Evolutionary conservation across 768 basidiomycete species (phyloP), one percentile per base, ranked within the genome.

Genomic region (Coprinopsis marcescibilis): DNA sequence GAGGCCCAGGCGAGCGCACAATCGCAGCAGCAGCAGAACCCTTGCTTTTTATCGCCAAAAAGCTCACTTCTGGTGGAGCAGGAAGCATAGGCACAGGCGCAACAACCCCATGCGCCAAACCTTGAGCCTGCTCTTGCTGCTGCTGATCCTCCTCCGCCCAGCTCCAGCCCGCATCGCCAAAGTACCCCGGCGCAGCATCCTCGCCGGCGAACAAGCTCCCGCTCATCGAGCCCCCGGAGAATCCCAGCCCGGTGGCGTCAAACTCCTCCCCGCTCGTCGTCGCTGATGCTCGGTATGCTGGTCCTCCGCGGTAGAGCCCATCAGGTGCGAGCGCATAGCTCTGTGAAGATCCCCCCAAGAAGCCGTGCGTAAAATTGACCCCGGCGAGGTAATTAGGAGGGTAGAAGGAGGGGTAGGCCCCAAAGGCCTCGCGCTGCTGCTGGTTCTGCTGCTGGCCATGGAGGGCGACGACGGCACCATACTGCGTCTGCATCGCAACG

Each of bases 281-380:
- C 49, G 54, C 23, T 23, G 21, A 4, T 29, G 36, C 23, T 30
- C 40, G 45, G 35, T 42, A 20, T 53, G 58, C 48, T 51, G 49
- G 45, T 55, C 56, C 60, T 65, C 71, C 70, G 65, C 69, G 69
- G 68, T 69, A 61, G 56, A 65, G 55, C 49, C 68, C 68, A 61
- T 67, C 65, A 68, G 71, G 65, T 65, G 66, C 65, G 64, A 43
- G 20, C 30, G 21, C 15, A 33, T 69, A 68, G 48, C 59, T 53
- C 56, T 65, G 60, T 54, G 72, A 68, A 65, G 73, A 76, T 76
- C 74, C 72, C 54, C 66, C 67, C 53, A 72, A 75, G 74, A 75
- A 76, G 74, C 65, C 55, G 43, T 39, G 57, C 50, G 59, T 56
- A 60, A 65, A 60, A 59, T 49, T 43, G 46, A 65, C 63, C 51